Percentiles rank a stretch among this genome's conserved stretches.
Conservation (phyloP, 345 rosid species). For the Populus simonii region DNA sequence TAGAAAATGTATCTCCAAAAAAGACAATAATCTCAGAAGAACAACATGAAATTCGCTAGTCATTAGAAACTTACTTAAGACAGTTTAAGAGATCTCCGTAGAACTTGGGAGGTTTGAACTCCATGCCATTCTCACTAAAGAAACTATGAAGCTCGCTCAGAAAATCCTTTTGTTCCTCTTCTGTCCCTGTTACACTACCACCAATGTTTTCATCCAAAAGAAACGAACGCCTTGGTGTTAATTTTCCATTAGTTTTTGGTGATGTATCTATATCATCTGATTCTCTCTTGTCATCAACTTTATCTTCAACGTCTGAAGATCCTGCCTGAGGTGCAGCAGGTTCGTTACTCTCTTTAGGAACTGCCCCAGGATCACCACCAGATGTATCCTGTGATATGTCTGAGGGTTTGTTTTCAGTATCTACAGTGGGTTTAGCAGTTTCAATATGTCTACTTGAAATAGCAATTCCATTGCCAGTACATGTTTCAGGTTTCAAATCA, state of each 20-base stretch:
- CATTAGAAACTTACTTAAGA: slow-evolving; percentile 49
- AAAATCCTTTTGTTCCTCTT: slow-evolving; percentile 58
- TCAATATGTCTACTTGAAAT: slow-evolving; percentile 21
- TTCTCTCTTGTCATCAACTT: slow-evolving; percentile 28
- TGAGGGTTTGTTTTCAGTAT: slow-evolving; percentile 26
- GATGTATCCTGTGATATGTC: slow-evolving; percentile 25
- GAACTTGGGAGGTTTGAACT: slow-evolving; percentile 73
- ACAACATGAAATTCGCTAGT: neutral
- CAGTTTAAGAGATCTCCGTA: slow-evolving; percentile 67
- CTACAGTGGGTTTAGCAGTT: slow-evolving; percentile 17
- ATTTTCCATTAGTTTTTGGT: slow-evolving; percentile 32
- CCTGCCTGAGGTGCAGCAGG: slow-evolving; percentile 28
- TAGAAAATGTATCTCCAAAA: neutral
- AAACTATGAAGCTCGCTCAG: slow-evolving; percentile 55
- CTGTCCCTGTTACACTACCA: slow-evolving; percentile 63
- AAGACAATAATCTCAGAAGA: neutral
- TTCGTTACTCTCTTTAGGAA: slow-evolving; percentile 16
- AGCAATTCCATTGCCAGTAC: slow-evolving; percentile 15
- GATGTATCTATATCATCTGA: slow-evolving; percentile 25
- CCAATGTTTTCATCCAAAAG: slow-evolving; percentile 40
- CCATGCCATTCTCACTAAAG: slow-evolving; percentile 54
- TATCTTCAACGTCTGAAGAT: slow-evolving; percentile 35
- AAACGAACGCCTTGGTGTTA: slow-evolving; percentile 29
- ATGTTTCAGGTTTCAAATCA: slow-evolving; percentile 17
- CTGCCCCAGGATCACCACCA: slow-evolving; percentile 22